Percentiles rank a stretch among this genome's conserved stretches.
Evolutionary conservation across 2,329 filamentous ascomycete species (phyloP).

Genomic region (Nemania sp.): DNA sequence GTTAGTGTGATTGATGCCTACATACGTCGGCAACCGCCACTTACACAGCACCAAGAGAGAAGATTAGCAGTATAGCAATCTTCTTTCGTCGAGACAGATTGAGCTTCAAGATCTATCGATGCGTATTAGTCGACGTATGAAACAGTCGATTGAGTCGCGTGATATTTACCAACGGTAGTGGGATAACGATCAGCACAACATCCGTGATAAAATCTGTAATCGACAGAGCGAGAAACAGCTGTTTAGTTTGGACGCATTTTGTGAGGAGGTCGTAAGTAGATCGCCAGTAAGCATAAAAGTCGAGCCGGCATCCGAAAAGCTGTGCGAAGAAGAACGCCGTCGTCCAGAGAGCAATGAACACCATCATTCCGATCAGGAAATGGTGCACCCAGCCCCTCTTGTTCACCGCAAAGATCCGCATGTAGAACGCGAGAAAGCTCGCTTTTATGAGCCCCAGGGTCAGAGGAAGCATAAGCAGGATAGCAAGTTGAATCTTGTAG

Average conservation of each 20-base stretch:
- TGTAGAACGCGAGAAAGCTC: slow-evolving; percentile 29
- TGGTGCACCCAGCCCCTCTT: neutral
- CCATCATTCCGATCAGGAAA: slow-evolving; percentile 18
- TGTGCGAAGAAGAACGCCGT: slow-evolving; percentile 22
- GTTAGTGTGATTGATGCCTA: neutral
- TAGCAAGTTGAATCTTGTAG: neutral
- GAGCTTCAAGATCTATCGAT: slow-evolving; percentile 23
- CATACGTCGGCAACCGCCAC: neutral
- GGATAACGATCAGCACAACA: slow-evolving; percentile 20
- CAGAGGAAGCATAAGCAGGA: slow-evolving; percentile 12
- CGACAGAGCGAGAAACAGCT: slow-evolving; percentile 7
- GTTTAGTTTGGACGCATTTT: neutral
- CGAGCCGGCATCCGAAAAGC: slow-evolving; percentile 19
- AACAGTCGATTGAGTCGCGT: neutral
- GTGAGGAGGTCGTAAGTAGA: slow-evolving; percentile 6
- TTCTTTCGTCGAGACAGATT: slow-evolving; percentile 20
- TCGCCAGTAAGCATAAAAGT: slow-evolving; percentile 1
- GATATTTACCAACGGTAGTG: slow-evolving; percentile 23
- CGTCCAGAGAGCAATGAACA: slow-evolving; percentile 19
- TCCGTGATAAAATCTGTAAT: slow-evolving; percentile 23
- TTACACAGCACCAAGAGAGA: slow-evolving; percentile 26
- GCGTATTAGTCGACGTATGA: neutral
- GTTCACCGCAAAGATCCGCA: slow-evolving; percentile 24
- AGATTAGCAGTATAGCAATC: slow-evolving; percentile 5
- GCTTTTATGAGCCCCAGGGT: slow-evolving; percentile 24